Base-by-base conservation (phyloP, 306 rosid species). In the Alnus glutinosa region DNA sequence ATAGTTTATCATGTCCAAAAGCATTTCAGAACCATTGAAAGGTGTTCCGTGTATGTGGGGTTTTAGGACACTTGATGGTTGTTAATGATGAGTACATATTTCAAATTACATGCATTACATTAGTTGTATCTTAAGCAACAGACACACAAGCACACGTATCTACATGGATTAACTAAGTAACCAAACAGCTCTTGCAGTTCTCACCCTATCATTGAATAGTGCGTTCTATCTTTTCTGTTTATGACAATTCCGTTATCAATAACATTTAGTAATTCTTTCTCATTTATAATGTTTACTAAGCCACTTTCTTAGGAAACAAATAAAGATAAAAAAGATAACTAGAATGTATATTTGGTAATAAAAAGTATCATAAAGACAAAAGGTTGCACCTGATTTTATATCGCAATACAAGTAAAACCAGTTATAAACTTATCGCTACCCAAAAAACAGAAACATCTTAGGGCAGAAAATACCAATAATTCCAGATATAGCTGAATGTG, bases 401-500 rank as follows among this genome's bases (percentile, higher is more conserved):
- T 28, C 15, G 78, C 5, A 18, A 59, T 30, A 69, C 1, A 42
- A 46, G 62, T 70, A 39, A 73, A 52, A 7, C 18, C 15, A 70
- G n/a, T 5, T 12, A 36, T 51, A 34, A 12, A 11, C 19, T 55
- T 3, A 28, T 28, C 11, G 7, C 32, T 2, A 55, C 28, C 32
- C 1, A 11, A 9, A 46, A 34, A 2, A 67, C 11, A 52, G 77
- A 9, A 77, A 80, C 32, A 36, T 74, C n/a, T 23, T 19, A 58
- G 75, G 63, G 50, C 48, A 6, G 75, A 63, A 79, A 70, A 46
- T 87, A 94, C 98, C 98, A 5, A 92, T 39, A 59, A 86, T 84
- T 85, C 95, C 95, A 67, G 95, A 91, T 71, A 94, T 74, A 74
- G 97, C 90, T 49, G 95, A 85, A 73, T 90, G 92, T 74, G 98